phyloP scores from a whole-genome alignment of 164 flowering plant species.

The Paratinospora sagittata region DNA sequence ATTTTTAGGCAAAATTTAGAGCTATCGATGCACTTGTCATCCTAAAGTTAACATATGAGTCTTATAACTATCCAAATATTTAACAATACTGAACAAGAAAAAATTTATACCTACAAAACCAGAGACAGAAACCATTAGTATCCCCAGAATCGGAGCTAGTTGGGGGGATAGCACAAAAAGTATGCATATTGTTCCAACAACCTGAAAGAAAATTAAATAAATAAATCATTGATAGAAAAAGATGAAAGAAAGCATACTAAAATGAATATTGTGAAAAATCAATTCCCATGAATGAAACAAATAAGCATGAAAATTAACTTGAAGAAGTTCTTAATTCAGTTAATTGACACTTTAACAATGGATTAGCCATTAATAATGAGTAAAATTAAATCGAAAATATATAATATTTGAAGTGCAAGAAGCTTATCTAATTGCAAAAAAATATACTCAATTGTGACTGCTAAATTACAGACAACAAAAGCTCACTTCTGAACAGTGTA shows the following conservation, averaged over 20 bases:
- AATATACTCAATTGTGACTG: slow-evolving; percentile 11
- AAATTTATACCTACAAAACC: slow-evolving; percentile 48
- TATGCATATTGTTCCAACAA: slow-evolving; percentile 75
- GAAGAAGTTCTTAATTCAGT: not conserved
- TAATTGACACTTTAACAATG: not conserved
- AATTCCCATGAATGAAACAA: not conserved
- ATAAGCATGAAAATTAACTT: not conserved
- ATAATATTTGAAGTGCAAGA: not conserved
- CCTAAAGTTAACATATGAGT: not conserved
- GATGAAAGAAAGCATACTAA: not conserved
- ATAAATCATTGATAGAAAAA: not conserved
- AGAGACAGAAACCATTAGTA: slow-evolving; percentile 66
- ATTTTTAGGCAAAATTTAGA: not conserved
- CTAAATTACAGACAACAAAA: slow-evolving; percentile 27
- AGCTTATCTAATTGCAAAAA: not conserved
- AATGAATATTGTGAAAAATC: not conserved
- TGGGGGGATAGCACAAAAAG: slow-evolving; percentile 72
- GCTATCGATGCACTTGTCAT: not conserved
- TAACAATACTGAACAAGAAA: slow-evolving; percentile 4
- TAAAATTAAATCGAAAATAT: not conserved
- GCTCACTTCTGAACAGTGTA: slow-evolving; percentile 55
- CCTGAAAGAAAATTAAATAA: slow-evolving; percentile 33
- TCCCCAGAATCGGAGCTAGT: slow-evolving; percentile 79
- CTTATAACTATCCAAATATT: not conserved
- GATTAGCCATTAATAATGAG: not conserved